These are phyloP conservation scores for Epipyxis sp. DNA, from an alignment of 108 stramenopile species.

Conservation along the genomic window DNA sequence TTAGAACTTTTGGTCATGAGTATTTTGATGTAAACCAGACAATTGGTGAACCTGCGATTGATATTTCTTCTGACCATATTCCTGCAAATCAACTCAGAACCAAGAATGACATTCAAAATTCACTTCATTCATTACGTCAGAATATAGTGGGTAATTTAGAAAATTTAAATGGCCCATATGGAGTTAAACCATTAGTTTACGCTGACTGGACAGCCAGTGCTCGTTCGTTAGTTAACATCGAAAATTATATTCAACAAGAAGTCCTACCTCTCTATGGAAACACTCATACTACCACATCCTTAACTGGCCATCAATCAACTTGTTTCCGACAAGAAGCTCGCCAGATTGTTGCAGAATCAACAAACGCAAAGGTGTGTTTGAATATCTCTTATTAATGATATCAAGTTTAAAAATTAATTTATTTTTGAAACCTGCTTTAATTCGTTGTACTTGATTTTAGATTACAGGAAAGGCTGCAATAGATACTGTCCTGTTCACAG, in stretches of 20 bases:
- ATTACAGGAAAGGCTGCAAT: constrained; percentile 72
- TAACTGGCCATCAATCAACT: constrained; percentile 77
- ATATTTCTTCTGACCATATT: too few species aligned
- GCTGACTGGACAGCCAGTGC: constrained; percentile 55
- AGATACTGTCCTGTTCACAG: constrained; percentile 87
- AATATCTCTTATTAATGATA: too few species aligned
- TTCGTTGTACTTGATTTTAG: too few species aligned
- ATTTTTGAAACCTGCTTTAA: too few species aligned
- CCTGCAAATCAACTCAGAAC: too few species aligned
- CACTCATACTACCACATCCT: constrained; percentile 75
- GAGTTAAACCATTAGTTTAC: constrained; percentile 22
- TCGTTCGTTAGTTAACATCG: constrained; percentile 38
- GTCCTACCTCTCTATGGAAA: constrained; percentile 81
- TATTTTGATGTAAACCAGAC: too few species aligned
- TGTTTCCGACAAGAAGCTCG: constrained; percentile 83
- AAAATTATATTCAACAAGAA: constrained; percentile 34
- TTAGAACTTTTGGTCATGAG: too few species aligned
- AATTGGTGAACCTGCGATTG: too few species aligned
- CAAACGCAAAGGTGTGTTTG: constrained; percentile 69
- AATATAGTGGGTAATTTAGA: constrained; percentile 7
- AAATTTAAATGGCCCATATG: constrained; percentile 11
- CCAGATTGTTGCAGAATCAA: constrained; percentile 64
- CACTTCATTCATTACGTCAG: background rate
- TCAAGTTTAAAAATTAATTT: too few species aligned
- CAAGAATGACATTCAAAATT: too few species aligned